Conservation (phyloP, 2,329 filamentous ascomycete genomes). For the Paracorniculantispora psalliotae region DNA sequence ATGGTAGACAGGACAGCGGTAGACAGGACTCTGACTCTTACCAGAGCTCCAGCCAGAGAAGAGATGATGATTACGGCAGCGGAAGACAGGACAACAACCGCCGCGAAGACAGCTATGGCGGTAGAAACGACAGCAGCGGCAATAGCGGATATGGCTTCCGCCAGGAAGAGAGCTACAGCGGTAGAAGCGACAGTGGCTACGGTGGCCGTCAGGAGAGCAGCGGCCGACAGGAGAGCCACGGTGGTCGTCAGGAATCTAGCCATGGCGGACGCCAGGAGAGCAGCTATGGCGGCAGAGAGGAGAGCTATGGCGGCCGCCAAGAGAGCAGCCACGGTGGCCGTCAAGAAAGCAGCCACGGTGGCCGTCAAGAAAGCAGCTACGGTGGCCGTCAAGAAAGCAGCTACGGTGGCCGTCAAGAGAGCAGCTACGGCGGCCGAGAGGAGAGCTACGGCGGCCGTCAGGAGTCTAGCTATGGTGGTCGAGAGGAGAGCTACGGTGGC, state of each 20-base stretch:
- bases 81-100: constrained; percentile 20
- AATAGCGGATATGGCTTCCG: constrained; percentile 12
- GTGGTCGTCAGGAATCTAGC: constrained; percentile 20
- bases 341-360: constrained; percentile 16
- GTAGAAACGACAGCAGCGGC: not conserved
- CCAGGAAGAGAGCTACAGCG: constrained; percentile 16
- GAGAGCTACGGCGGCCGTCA: constrained; percentile 1
- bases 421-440: constrained; percentile 21
- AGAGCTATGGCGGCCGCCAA: constrained; percentile 20
- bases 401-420: constrained; percentile 20
- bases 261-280: constrained; percentile 19
- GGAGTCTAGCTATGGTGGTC: not conserved
- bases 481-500: not conserved
- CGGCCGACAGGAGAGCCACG: constrained; percentile 20
- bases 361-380: not conserved
- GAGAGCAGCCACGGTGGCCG: constrained; percentile 21
- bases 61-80: constrained; percentile 33
- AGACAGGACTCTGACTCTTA: not conserved
- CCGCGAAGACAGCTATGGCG: constrained; percentile 14
- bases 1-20: not conserved
- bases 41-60: constrained; percentile 14
- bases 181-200: constrained; percentile 17
- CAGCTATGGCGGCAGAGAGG: constrained; percentile 14
- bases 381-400: constrained; percentile 23
- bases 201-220: constrained; percentile 18